Evolutionary conservation across 169 alveolate species (phyloP), one percentile per base, ranked within the genome.

Genomic region (Plasmodium berghei): DNA sequence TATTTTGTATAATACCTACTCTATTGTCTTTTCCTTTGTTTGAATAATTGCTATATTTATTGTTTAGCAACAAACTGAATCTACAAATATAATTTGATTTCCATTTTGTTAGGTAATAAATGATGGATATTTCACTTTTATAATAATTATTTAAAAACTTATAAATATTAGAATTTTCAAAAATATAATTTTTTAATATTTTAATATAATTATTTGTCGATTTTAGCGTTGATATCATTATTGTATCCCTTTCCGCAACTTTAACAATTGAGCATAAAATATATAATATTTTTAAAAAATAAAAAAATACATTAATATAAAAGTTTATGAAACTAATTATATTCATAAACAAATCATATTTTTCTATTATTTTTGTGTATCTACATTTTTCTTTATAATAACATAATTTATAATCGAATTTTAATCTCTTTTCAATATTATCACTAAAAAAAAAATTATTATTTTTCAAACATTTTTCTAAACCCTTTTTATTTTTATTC

Each of bases 91-190:
- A 83, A 28, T 24, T 83, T 54, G 34, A 54, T 1, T 40, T 56
- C 90, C 90, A 83, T 34, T 83, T 83, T 9, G 90, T 83, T 12
- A 83, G 67, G 42, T 67, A 59, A 40, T 83, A 55, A 16, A 83
- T 83, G 18, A 83, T 83, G 2, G 72, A 66, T 0, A 83, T 59
- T 67, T 83, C 90, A 5, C 56, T 83, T 16, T 67, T 83, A 18
- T 83, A 83, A 56, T 66, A 48, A 48, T 83, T 46, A 54, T 67
- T 83, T 59, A 83, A 22, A 1, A 83, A 20, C 8, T 83, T 83
- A 49, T 83, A 83, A 4, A 83, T 20, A 66, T 83, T 20, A 0
- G 90, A 83, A 59, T 83, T 83, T 10, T 67, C n/a, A 22, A 83
- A 67, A 24, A 83, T 83, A 72, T 54, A 52, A 83, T 83, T 83